Base-by-base conservation (phyloP, 179 eudicot species). In the Silene noctiflora region DNA sequence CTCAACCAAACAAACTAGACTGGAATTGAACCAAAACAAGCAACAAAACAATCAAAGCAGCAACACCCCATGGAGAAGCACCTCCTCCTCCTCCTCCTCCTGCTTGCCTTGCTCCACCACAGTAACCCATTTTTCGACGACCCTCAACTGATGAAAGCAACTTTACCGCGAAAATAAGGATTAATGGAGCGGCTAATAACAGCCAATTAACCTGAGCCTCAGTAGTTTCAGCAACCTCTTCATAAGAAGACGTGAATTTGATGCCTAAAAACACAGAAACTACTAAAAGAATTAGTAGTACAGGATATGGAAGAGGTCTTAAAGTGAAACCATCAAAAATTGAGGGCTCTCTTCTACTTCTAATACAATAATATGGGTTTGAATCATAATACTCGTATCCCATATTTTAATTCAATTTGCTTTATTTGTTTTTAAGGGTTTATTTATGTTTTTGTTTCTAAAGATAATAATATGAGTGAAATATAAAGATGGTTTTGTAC, bases 281-380 rank as follows among this genome's bases (percentile, higher is more conserved):
- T 4, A 94, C 84, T 25, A 78, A 74, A 14, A 91, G 75, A n/a
- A 94, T 67, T 4, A 91, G 75, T 2, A 94, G 69, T 19, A 90
- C 90, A 63, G 91, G 96, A 78, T 86, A 90, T 12, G 97, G 98
- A 6, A 91, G 78, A 27, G 97, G 97, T 14, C 76, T 81, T 69
- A 81, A 74, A 11, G 81, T 78, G 17, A 81, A 78, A 13, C 81
- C 84, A 78, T 81, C 84, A 58, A 75, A 81, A 14, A 81, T 78
- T 0, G 84, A 81, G 20, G 84, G 84, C 25, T 33, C 58, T 78
- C 78, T 69, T 73, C 81, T 27, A 2, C 29, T 78, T 44, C 64
- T 79, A 16, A 21, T 69, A 46, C n/a, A n/a, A n/a, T 20, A 19
- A 39, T 33, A 33, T 71, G 72, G 7, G 22, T 76, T 42, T 46